These are phyloP conservation scores for Naganishia sp. DNA, from an alignment of 1,284 basidiomycete species.

Conservation along the genomic window DNA sequence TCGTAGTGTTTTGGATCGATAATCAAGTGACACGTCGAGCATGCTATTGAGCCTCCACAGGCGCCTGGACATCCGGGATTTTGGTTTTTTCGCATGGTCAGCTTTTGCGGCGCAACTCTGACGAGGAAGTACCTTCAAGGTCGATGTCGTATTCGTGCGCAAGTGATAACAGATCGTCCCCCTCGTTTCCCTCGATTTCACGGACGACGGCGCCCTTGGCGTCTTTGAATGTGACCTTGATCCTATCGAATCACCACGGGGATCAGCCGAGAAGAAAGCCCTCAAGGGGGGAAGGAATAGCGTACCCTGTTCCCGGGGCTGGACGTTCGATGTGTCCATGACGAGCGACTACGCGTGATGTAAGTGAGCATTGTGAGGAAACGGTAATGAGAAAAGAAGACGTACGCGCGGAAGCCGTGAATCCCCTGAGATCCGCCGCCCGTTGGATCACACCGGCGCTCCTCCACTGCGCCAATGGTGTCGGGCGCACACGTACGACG, in stretches of 20 bases:
- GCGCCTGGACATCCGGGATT: slow-evolving; percentile 63
- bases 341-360: slow-evolving; percentile 34
- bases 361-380: not conserved
- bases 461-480: not conserved
- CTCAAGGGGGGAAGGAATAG: slow-evolving; percentile 6
- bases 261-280: not conserved
- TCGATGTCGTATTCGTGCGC: slow-evolving; percentile 97
- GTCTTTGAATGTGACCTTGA: slow-evolving; percentile 87
- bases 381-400: not conserved
- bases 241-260: slow-evolving; percentile 56
- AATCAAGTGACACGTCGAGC: slow-evolving; percentile 96
- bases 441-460: no score
- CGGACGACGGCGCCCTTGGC: slow-evolving; percentile 78
- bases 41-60: slow-evolving; percentile 94
- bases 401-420: slow-evolving; percentile 11
- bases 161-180: slow-evolving; percentile 85
- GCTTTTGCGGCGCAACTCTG: not conserved
- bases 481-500: not conserved
- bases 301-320: slow-evolving; percentile 54
- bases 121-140: slow-evolving; percentile 73
- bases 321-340: slow-evolving; percentile 63
- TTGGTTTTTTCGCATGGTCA: not conserved
- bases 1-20: slow-evolving; percentile 81
- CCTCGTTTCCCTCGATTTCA: slow-evolving; percentile 88
- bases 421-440: not conserved